Conservation (phyloP, 2,329 filamentous ascomycete species). For the Amesomyces nigricolor region DNA sequence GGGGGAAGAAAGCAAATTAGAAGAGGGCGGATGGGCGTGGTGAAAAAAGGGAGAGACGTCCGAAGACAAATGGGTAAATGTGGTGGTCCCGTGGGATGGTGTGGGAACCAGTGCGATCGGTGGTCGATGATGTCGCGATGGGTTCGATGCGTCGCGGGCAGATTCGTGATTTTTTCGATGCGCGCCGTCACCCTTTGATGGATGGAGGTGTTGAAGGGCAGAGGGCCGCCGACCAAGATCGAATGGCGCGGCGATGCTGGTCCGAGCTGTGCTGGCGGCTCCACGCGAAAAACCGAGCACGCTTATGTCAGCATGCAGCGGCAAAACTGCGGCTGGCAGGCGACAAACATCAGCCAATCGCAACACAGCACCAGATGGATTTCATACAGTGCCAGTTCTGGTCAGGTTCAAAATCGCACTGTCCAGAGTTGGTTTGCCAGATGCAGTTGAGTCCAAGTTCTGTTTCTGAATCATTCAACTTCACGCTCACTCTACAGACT, state of each 20-base stretch:
- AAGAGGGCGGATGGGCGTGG: slow-evolving; percentile 31
- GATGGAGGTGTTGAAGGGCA: slow-evolving; percentile 37
- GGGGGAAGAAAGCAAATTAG: slow-evolving; percentile 20
- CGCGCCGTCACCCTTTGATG: slow-evolving; percentile 48
- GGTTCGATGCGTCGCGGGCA: slow-evolving; percentile 53
- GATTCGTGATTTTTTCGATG: slow-evolving; percentile 57
- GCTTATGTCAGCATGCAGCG: slow-evolving; percentile 21
- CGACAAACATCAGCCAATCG: too few species aligned
- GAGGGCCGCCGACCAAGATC: slow-evolving; percentile 24
- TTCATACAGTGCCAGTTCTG: background rate
- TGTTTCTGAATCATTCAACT: too few species aligned
- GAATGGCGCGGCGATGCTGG: slow-evolving; percentile 27
- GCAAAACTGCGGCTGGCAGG: slow-evolving; percentile 10
- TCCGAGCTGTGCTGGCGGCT: slow-evolving; percentile 19
- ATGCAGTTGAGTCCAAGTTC: too few species aligned
- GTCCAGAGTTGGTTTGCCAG: too few species aligned
- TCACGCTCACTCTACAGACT: too few species aligned
- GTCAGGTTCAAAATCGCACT: background rate
- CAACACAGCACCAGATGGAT: too few species aligned
- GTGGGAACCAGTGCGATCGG: slow-evolving; percentile 51
- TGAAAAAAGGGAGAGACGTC: slow-evolving; percentile 41
- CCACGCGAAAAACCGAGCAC: slow-evolving; percentile 22
- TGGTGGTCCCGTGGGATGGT: slow-evolving; percentile 37
- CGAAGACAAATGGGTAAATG: slow-evolving; percentile 36
- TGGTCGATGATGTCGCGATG: slow-evolving; percentile 50